Base-by-base conservation (phyloP, 2,329 filamentous ascomycete genomes). In the Bipolaris gigantea region DNA sequence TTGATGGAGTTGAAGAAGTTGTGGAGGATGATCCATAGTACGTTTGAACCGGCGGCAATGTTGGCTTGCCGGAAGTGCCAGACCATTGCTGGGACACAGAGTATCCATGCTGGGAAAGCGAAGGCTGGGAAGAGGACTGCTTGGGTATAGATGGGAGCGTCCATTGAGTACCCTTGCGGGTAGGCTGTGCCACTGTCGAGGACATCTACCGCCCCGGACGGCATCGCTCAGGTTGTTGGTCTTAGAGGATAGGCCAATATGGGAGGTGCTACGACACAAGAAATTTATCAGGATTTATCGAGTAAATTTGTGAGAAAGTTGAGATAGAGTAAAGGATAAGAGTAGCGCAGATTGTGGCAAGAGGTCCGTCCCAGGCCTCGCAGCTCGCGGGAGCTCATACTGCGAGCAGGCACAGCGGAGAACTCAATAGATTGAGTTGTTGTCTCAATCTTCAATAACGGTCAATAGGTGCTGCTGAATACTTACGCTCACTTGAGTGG, bases 51-150 rank as follows among this genome's bases (percentile, higher is more conserved):
- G 6, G 84, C 82, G 11, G 84, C 80, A 47, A 87, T 74, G 69
- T 89, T 89, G 53, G 78, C 77, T 59, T 85, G 83, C 48, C 79
- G 79, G 55, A 80, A 75, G 67, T 89, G 86, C 76, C 85, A 83
- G 50, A 81, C 67, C 49, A 88, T 70, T 2, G 86, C 84, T 6
- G 83, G 77, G 33, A 84, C 75, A 63, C 80, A 79, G 46, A 86
- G 73, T 19, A 85, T 57, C 41, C 83, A 74, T 15, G 81, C 71
- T 21, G 85, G 59, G 18, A 80, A 69, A 15, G 81, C 77, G 21
- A 85, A 70, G 13, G 77, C 60, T 1, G 83, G 79, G 33, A 87
- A 69, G 41, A 75, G 30, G 35, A 80, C 63, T 45, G 76, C 74
- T 32, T 63, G 48, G 2, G 70, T 52, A 57, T 74, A 77, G 40